phyloP scores from a whole-genome alignment of 1,284 basidiomycete species.

The Cryptococcus neoformans region DNA sequence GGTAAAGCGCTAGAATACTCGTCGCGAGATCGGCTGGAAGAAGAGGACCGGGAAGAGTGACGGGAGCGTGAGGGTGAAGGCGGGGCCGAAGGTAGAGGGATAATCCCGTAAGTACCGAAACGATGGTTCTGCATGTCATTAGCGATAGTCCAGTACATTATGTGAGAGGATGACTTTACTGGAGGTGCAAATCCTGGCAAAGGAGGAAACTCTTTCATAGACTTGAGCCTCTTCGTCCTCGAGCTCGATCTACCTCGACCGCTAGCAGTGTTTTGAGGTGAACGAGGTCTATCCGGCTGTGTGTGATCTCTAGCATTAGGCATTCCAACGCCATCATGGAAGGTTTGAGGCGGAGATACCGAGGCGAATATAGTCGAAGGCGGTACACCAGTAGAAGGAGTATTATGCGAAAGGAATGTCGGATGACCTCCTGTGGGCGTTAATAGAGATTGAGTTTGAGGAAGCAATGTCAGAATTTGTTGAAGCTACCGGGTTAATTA shows the following conservation, averaged over 20 bases:
- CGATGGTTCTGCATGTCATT: slow-evolving; percentile 64
- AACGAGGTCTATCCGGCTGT: slow-evolving; percentile 8
- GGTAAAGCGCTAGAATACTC: slow-evolving; percentile 58
- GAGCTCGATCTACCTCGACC: slow-evolving; percentile 8
- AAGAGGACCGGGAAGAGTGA: slow-evolving; percentile 56
- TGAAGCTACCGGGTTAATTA: slow-evolving; percentile 26
- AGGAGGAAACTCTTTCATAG: slow-evolving; percentile 62
- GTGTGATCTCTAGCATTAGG: slow-evolving; percentile 1
- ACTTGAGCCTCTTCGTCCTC: background rate
- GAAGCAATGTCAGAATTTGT: slow-evolving; percentile 40
- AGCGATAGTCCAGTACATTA: slow-evolving; percentile 1
- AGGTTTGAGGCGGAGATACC: slow-evolving; percentile 28
- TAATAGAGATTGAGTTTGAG: slow-evolving; percentile 15
- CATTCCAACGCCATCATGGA: slow-evolving; percentile 1
- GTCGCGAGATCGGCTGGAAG: slow-evolving; percentile 58
- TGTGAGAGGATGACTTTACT: slow-evolving; percentile 48
- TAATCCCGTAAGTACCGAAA: slow-evolving; percentile 84
- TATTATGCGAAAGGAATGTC: slow-evolving; percentile 15
- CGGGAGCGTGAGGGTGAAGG: slow-evolving; percentile 52
- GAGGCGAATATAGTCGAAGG: slow-evolving; percentile 33
- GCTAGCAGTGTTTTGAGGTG: slow-evolving; percentile 35
- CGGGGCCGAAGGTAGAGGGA: slow-evolving; percentile 58
- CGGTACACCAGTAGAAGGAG: slow-evolving; percentile 18
- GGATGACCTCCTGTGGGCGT: slow-evolving; percentile 18
- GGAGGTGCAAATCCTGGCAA: slow-evolving; percentile 86